phyloP scores from a whole-genome alignment of 2,329 filamentous ascomycete species.

The Fusarium buxicola region DNA sequence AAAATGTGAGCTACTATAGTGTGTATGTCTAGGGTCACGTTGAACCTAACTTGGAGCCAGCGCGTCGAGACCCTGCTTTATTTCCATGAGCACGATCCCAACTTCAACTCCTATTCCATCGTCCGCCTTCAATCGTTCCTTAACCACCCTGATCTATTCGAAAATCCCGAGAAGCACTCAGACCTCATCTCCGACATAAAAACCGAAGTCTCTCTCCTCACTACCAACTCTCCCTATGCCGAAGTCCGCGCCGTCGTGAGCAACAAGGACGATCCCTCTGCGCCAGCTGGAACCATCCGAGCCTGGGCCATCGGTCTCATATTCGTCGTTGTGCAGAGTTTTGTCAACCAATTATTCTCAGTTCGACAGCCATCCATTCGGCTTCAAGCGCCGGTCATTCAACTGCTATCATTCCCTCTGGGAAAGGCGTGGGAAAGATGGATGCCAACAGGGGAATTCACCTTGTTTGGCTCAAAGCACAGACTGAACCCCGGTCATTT shows the following conservation, averaged over 20 bases:
- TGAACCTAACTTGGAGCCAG: neutral
- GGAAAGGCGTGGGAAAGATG: slow-evolving; percentile 57
- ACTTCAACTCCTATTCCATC: slow-evolving; percentile 35
- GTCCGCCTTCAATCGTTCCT: slow-evolving; percentile 30
- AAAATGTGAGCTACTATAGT: neutral
- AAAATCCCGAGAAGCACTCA: slow-evolving; percentile 53
- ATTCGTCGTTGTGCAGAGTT: slow-evolving; percentile 59
- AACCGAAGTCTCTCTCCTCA: slow-evolving; percentile 63
- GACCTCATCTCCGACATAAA: slow-evolving; percentile 63
- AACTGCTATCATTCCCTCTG: slow-evolving; percentile 62
- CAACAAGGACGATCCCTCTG: slow-evolving; percentile 63
- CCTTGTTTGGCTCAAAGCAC: slow-evolving; percentile 54
- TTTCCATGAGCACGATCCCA: slow-evolving; percentile 39
- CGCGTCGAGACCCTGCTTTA: slow-evolving; percentile 31
- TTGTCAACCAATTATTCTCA: slow-evolving; percentile 67
- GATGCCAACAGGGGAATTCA: slow-evolving; percentile 60
- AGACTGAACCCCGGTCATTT: slow-evolving; percentile 66
- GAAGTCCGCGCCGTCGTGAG: slow-evolving; percentile 66
- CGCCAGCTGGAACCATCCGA: slow-evolving; percentile 65
- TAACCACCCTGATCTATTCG: slow-evolving; percentile 45
- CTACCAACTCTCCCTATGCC: slow-evolving; percentile 66
- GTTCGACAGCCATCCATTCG: slow-evolving; percentile 64
- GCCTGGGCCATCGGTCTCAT: slow-evolving; percentile 62
- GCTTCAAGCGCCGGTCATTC: slow-evolving; percentile 64
- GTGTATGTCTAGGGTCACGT: rapidly evolving